Base-by-base conservation (phyloP, 1,284 basidiomycete species). In the Boletus semigastroideus region DNA sequence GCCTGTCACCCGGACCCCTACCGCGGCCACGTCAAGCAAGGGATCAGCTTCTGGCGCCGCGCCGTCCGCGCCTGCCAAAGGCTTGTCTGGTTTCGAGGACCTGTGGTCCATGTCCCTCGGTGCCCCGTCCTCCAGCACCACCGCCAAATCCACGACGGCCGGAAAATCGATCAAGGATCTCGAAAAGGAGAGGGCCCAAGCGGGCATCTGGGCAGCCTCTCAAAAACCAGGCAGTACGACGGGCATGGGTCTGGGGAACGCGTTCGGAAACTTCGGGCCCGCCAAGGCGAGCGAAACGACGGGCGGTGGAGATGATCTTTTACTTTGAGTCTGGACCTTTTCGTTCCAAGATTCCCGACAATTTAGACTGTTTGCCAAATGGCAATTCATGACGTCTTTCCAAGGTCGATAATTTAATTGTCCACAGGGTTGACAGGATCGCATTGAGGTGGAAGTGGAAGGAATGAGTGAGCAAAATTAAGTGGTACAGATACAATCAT, bases 41-140 rank as follows among this genome's bases (percentile, higher is more conserved):
- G 38, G 54, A 17, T 48, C 64, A 4, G 59, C 65, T 53, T 57
- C 67, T 8, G 55, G 59, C n/a, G 48, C 61, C 10, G 57, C 66
- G 10, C 51, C 67, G 2, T 37, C 61, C 7, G 49, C 70, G 8
- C 47, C 66, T 56, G 47, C 66, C 52, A 70, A 49, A 58, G 75
- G 57, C 61, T 65, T 61, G 66, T 76, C 60, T 37, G 78, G 77
- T 62, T 98, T 98, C 64, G 95, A 96, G 60, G 94, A 98, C 67
- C 72, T 98, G 54, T 98, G 92, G 91, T 83, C 83, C 17, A 79
- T 94, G 74, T 92, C 90, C 1, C 79, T 96, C 19, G 87, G 88
- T 31, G 66, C 74, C 3, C 65, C 64, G 53, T 62, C 69, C 38
- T 56, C 71, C 10, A 54, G 55, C 33, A 49, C 64, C 9, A 48